Conservation (phyloP, 73 alveolate species). For the Paramecium bursaria region DNA sequence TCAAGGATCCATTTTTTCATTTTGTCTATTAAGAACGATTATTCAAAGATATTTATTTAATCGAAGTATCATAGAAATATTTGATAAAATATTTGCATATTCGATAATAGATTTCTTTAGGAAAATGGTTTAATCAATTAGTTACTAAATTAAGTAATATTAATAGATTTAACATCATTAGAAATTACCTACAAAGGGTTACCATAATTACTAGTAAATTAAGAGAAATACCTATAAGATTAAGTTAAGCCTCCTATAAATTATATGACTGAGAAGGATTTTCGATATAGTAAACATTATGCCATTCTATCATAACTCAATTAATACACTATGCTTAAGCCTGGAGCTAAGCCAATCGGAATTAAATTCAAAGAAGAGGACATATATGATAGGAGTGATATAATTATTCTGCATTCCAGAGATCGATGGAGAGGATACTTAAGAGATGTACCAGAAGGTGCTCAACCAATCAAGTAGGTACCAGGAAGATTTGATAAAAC, state of each 20-base stretch:
- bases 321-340: slow-evolving; percentile 38
- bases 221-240: background rate
- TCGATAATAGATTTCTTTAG: slow-evolving; percentile 1
- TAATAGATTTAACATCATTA: background rate
- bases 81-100: background rate
- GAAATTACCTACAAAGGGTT: slow-evolving; percentile 39
- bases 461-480: slow-evolving; percentile 16
- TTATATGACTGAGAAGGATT: slow-evolving; percentile 1
- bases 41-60: slow-evolving; percentile 5
- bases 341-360: slow-evolving; percentile 20
- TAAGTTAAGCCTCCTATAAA: background rate
- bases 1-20: background rate
- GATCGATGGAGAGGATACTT: slow-evolving; percentile 59
- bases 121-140: slow-evolving; percentile 45
- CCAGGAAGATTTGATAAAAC: slow-evolving; percentile 36
- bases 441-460: slow-evolving; percentile 5
- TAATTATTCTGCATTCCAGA: slow-evolving; percentile 23
- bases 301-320: slow-evolving; percentile 18
- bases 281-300: slow-evolving; percentile 25
- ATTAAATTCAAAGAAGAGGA: slow-evolving; percentile 29
- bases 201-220: background rate
- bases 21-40: background rate
- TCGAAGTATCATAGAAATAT: slow-evolving; percentile 5
- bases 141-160: background rate
- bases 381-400: slow-evolving; percentile 26